phyloP scores from a whole-genome alignment of 2,329 filamentous ascomycete genomes.

The Botrytis byssoidea region DNA sequence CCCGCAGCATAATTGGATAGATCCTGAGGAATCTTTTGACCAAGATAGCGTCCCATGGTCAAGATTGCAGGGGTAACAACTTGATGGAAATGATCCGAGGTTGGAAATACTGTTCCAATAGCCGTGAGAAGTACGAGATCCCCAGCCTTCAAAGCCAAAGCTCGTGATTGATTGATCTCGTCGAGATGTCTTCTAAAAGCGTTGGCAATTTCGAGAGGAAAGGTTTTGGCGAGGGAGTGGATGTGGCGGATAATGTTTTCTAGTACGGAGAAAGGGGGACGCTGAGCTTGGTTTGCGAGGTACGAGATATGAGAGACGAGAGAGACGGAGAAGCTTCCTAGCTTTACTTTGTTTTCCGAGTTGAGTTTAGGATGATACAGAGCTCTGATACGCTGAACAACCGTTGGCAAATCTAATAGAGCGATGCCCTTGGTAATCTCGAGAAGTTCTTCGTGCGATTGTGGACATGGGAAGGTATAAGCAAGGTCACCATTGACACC shows the following conservation, averaged over 20 bases:
- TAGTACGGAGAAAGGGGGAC: slow-evolving; percentile 63
- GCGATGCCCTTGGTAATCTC: slow-evolving; percentile 61
- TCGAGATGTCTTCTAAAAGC: slow-evolving; percentile 74
- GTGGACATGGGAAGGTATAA: slow-evolving; percentile 83
- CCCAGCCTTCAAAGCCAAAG: slow-evolving; percentile 57
- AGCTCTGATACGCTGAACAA: slow-evolving; percentile 85
- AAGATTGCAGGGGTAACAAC: slow-evolving; percentile 89
- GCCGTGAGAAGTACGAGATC: slow-evolving; percentile 84
- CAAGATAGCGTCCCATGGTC: slow-evolving; percentile 79
- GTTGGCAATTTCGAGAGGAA: slow-evolving; percentile 72
- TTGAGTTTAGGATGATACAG: slow-evolving; percentile 88
- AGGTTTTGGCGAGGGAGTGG: slow-evolving; percentile 87
- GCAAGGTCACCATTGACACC: slow-evolving; percentile 58
- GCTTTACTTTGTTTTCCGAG: slow-evolving; percentile 79
- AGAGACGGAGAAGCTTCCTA: slow-evolving; percentile 64
- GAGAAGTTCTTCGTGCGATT: slow-evolving; percentile 72
- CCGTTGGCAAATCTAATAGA: slow-evolving; percentile 65
- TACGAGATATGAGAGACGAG: slow-evolving; percentile 63
- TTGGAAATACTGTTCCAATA: slow-evolving; percentile 82
- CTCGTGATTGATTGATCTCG: slow-evolving; percentile 50
- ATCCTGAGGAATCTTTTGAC: slow-evolving; percentile 66
- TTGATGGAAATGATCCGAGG: slow-evolving; percentile 95
- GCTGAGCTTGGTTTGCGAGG: slow-evolving; percentile 44
- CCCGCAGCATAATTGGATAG: slow-evolving; percentile 70
- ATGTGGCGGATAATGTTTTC: slow-evolving; percentile 85